Evolutionary conservation across 2,329 filamentous ascomycete species (phyloP).

Genomic region (Pleoardoris graminearum): DNA sequence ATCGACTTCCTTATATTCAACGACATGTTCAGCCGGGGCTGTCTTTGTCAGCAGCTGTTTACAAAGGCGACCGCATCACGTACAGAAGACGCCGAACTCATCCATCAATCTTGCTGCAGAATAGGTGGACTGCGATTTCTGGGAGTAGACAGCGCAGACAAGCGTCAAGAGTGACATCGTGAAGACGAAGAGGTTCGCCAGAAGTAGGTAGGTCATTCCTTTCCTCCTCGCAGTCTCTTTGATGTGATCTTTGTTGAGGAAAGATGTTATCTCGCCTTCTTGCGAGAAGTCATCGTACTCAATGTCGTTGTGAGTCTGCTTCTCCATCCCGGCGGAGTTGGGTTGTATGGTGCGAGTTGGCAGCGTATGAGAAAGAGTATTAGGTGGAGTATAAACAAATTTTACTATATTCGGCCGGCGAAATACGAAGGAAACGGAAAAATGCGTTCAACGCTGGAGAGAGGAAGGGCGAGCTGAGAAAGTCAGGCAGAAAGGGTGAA

Average conservation of each 20-base stretch:
- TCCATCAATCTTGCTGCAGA: constrained; percentile 37
- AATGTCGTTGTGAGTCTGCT: constrained; percentile 11
- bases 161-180: constrained; percentile 36
- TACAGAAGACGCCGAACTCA: constrained; percentile 37
- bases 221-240: constrained; percentile 25
- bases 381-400: constrained; percentile 2
- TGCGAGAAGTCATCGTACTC: constrained; percentile 18
- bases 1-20: constrained; percentile 31
- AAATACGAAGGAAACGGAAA: constrained; percentile 14
- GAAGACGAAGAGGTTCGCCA: constrained; percentile 41
- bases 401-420: constrained; percentile 23
- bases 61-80: not conserved
- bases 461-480: constrained; percentile 1
- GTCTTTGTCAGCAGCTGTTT: not conserved
- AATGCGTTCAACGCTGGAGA: constrained; percentile 19
- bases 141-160: constrained; percentile 37
- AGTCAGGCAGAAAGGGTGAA: constrained; percentile 1
- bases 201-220: constrained; percentile 34
- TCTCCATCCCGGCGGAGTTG: constrained; percentile 28
- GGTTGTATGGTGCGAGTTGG: constrained; percentile 2
- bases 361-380: constrained; percentile 16
- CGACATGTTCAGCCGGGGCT: constrained; percentile 37
- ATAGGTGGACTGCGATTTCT: constrained; percentile 28
- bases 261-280: constrained; percentile 35
- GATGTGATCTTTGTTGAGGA: constrained; percentile 30